A percentile compares a stretch with the other conserved stretches of the same genome.
phyloP scores from a whole-genome alignment of 176 grass and related monocot genomes.

The Puccinellia tenuiflora region DNA sequence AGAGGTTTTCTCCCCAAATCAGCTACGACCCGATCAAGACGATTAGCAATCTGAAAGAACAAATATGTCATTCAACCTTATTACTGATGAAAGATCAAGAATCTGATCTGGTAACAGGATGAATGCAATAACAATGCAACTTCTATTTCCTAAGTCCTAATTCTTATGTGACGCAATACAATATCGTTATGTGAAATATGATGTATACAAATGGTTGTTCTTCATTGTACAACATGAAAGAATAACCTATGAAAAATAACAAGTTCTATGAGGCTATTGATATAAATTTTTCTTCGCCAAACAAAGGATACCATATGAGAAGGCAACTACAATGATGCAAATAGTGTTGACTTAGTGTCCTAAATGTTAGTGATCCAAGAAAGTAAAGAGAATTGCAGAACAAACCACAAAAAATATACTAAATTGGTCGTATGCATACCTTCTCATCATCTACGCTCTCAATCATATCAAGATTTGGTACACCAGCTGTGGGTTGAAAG shows the following conservation, averaged over 20 bases:
- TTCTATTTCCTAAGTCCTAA: not conserved
- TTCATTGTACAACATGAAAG: not conserved
- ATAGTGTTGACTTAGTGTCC: not conserved
- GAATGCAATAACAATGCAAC: not conserved
- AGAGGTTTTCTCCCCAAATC: constrained; percentile 86
- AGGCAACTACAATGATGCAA: not conserved
- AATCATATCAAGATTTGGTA: constrained; percentile 90
- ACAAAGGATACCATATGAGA: not conserved
- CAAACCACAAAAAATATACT: constrained; percentile 10
- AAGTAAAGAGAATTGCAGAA: not conserved
- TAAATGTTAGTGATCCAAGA: not conserved
- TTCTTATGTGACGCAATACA: not conserved
- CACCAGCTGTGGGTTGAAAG: constrained; percentile 54
- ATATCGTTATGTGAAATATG: not conserved
- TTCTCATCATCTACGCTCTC: constrained; percentile 91
- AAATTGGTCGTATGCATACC: constrained; percentile 53
- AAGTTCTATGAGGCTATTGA: not conserved
- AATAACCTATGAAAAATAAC: not conserved
- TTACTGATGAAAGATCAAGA: not conserved
- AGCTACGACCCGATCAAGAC: constrained; percentile 82
- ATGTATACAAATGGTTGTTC: not conserved
- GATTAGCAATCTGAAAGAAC: constrained; percentile 75
- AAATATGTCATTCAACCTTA: not conserved
- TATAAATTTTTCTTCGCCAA: not conserved
- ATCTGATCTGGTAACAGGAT: not conserved